Base-by-base conservation (phyloP, 176 grass and related monocot genomes). In the Zea luxurians region DNA sequence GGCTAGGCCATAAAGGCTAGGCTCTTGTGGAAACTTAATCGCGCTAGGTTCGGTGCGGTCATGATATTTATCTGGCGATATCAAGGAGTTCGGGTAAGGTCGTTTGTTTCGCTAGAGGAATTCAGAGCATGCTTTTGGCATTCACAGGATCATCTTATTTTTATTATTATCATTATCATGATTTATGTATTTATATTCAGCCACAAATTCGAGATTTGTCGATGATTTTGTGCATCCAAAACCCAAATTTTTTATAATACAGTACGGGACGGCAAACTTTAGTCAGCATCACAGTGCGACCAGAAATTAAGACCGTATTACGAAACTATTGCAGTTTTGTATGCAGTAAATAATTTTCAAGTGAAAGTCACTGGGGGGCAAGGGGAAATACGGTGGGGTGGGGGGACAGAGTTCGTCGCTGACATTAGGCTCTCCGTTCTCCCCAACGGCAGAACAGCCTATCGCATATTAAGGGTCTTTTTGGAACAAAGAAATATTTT, bases 41-140 rank as follows among this genome's bases (percentile, higher is more conserved):
- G 27, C 83, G 85, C 80, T 66, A 79, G 80, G 61, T 76, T 74
- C 40, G 75, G 58, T 78, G 13, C 11, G 21, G 36, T 37, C 45
- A 16, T 62, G 60, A 62, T 77, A 37, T 8, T 8, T 81, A 80
- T 68, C 16, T 46, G 46, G 40, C 36, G 47, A 55, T 77, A 55
- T 77, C 65, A 66, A 52, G 64, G 45, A 70, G 20, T 49, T 70
- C 76, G 57, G 38, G 58, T 34, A 49, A 55, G 65, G 47, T 7
- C 68, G 68, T 85, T n/a, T 85, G 48, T 61, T 52, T 49, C 34
- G 5, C 2, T 16, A 8, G 59, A 72, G 58, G 48, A 6, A 36
- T 34, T 35, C 10, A 11, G n/a, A 38, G 17, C 66, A 68, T 7
- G 20, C 47, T 21, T 54, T 15, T 40, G 17, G 41, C 36, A 34